Evolutionary conservation across 257 asterid species (phyloP).

Genomic region (Rehmannia glutinosa): DNA sequence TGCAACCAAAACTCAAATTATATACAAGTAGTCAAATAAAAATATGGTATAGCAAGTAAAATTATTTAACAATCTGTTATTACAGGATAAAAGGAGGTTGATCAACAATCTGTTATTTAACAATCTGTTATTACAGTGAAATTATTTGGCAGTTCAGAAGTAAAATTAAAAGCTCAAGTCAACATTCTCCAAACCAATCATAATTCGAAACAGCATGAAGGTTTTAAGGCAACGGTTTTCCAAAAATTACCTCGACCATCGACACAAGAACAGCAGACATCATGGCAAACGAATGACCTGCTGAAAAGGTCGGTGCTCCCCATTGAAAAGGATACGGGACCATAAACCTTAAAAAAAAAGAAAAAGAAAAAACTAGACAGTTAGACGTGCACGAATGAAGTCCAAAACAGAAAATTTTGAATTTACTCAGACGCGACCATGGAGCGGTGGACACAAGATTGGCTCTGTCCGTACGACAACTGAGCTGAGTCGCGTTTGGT

Average conservation of each 20-base stretch:
- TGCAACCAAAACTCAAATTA: constrained; percentile 5
- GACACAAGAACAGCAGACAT: constrained; percentile 96
- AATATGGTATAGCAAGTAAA: neutral
- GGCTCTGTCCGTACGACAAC: constrained; percentile 83
- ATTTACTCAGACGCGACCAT: constrained; percentile 47
- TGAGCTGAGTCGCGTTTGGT: constrained; percentile 52
- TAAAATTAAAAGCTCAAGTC: too few species aligned
- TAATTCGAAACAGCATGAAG: too few species aligned
- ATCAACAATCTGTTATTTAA: too few species aligned
- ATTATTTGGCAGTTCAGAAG: too few species aligned
- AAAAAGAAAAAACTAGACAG: constrained; percentile 1
- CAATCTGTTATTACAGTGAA: too few species aligned
- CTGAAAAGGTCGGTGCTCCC: constrained; percentile 93
- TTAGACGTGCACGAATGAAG: neutral
- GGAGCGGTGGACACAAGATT: constrained; percentile 72
- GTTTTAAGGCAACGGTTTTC: too few species aligned
- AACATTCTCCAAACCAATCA: neutral
- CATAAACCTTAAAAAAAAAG: constrained; percentile 52
- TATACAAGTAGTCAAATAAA: neutral
- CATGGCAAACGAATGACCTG: constrained; percentile 86
- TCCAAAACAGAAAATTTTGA: neutral
- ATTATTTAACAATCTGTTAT: neutral
- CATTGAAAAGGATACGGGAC: constrained; percentile 92
- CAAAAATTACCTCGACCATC: constrained; percentile 81
- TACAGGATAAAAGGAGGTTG: neutral